Evolutionary conservation across 768 basidiomycete genomes (phyloP), one percentile per base, ranked within the genome.

Genomic region (Lactifluus piperatus): DNA sequence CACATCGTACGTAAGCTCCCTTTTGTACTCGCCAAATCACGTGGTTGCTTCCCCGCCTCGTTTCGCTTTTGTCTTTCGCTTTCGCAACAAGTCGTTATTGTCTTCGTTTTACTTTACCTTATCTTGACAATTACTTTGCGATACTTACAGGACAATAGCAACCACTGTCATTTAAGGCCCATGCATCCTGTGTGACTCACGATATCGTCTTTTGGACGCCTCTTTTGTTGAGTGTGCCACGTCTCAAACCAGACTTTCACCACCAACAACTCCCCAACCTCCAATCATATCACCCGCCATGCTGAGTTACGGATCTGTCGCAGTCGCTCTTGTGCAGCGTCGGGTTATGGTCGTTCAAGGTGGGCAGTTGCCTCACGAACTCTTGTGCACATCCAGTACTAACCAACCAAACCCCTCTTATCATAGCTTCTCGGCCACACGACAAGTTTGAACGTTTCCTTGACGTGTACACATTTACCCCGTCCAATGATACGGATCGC

Each of bases 291-390:
- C 18, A 24, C 51, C 37, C 16, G 54, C 22, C 54, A 65, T 65
- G 64, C 13, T 65, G 51, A 59, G 55, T 45, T 60, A 80, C 67
- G 83, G 86, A 52, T 77, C 80, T 41, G 72, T 86, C 58, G 86
- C 85, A 52, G 79, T 88, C 57, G 86, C 86, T 22, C 67, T 87
- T 58, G 83, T 88, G 47, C 81, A 83, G 63, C 81, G 79, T 65
- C 80, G 83, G 68, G 81, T 88, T 34, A 80, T 79, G 76, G 68
- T 88, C 60, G 81, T 87, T 26, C 82, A 84, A 81, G 81, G 86
- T 84, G 65, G 57, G 70, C 56, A 27, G n/a, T 43, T 1, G 7
- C 27, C 34, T 11, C 34, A 9, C 34, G 46, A 18, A 18, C 34
- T n/a, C 22, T 50, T n/a, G 46, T 37, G 46, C 24, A 30, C 36